Evolutionary conservation across 495 filamentous ascomycete species (phyloP).

Genomic region (Daldinia caldariorum): DNA sequence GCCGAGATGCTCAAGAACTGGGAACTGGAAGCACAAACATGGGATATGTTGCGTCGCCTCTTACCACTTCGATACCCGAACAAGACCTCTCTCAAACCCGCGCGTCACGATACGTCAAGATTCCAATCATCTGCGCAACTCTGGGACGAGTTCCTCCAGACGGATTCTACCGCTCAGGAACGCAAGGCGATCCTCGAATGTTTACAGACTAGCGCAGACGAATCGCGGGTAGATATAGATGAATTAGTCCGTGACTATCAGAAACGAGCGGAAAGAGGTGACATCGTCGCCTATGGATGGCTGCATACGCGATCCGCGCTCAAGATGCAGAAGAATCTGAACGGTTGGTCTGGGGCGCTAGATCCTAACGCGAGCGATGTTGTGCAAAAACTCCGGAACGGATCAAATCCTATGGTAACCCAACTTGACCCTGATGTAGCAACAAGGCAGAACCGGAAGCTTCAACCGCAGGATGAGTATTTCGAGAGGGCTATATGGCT

Average conservation of each 20-base stretch:
- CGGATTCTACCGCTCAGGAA: constrained; percentile 67
- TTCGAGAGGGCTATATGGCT: constrained; percentile 90
- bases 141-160: constrained; percentile 60
- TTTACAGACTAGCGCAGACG: constrained; percentile 76
- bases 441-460: constrained; percentile 73
- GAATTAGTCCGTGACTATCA: constrained; percentile 75
- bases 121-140: constrained; percentile 49
- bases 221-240: constrained; percentile 74
- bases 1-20: constrained; percentile 50
- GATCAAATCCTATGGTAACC: constrained; percentile 75
- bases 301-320: constrained; percentile 88
- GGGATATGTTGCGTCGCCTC: constrained; percentile 78
- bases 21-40: constrained; percentile 81
- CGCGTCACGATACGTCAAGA: constrained; percentile 44
- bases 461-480: constrained; percentile 82
- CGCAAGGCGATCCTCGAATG: constrained; percentile 81
- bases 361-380: constrained; percentile 67
- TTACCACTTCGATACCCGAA: constrained; percentile 60
- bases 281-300: constrained; percentile 86
- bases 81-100: constrained; percentile 47
- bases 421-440: constrained; percentile 93
- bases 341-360: constrained; percentile 68
- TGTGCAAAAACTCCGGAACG: constrained; percentile 64
- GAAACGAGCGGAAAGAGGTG: constrained; percentile 69
- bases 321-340: constrained; percentile 86